Conservation (phyloP, 345 rosid species). For the Heritiera fomes region DNA sequence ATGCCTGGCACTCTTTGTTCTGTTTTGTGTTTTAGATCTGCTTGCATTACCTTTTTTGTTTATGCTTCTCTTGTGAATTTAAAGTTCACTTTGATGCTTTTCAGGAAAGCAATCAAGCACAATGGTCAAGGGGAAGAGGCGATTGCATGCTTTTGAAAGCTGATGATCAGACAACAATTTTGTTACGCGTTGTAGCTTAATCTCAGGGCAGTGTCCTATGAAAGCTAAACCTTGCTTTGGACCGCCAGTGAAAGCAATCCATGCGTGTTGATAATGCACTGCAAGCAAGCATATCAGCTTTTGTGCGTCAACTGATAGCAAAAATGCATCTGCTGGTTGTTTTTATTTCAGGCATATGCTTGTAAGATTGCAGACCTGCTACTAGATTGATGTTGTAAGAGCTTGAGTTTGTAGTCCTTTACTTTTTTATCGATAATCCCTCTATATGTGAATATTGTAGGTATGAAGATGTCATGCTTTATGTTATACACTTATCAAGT, state of each 20-base stretch:
- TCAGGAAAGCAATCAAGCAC: constrained; percentile 31
- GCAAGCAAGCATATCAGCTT: constrained; percentile 13
- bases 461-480: constrained; percentile 38
- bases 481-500: constrained; percentile 33
- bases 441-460: constrained; percentile 61
- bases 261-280: constrained; percentile 14
- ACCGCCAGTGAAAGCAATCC: constrained; percentile 19
- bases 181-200: constrained; percentile 29
- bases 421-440: constrained; percentile 29
- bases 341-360: constrained; percentile 52
- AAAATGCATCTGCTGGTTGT: constrained; percentile 50
- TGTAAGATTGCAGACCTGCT: constrained; percentile 40
- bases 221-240: constrained; percentile 29
- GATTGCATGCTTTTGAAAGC: constrained; percentile 23
- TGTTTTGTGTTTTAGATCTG: neutral
- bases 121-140: constrained; percentile 19
- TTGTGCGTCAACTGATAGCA: constrained; percentile 29
- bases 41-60: neutral
- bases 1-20: neutral
- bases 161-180: constrained; percentile 37
- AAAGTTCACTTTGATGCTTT: constrained; percentile 11
- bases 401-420: constrained; percentile 43
- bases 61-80: neutral
- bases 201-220: constrained; percentile 24
- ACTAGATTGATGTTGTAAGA: constrained; percentile 38